Base-by-base conservation (phyloP, 2,329 filamentous ascomycete genomes). In the Capronia coronata region DNA sequence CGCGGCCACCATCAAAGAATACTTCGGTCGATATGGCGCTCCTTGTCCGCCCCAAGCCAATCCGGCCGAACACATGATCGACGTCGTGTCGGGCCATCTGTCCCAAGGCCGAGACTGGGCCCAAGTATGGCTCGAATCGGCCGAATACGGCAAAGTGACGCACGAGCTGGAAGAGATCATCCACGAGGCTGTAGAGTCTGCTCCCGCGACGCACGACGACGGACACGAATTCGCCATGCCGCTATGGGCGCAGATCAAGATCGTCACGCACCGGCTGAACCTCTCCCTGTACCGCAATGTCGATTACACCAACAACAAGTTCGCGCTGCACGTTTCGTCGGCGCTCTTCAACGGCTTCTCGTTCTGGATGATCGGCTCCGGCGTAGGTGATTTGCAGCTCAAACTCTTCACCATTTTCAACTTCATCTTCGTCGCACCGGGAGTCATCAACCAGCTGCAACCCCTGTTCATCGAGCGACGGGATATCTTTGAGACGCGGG, bases 341-440 rank as follows among this genome's bases (percentile, higher is more conserved):
- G 66, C 71, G 13, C 52, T 74, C 3, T 75, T 76, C 60, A 72
- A 75, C 40, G 69, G 65, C 1, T 70, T 78, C 41, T 73, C 83
- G 1, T 88, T 87, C 69, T 87, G 78, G 74, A 72, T 80, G 59
- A 76, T 87, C 1, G 82, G 83, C 0, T 69, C 82, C 62, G 74
- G 71, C 0, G 71, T 84, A 43, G 69, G 73, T 6, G 82, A 85
- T 58, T 77, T 88, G 71, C 83, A 88, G 61, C 79, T 84, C 64
- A 76, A 82, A 51, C 79, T 87, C 70, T 89, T 89, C 68, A 83
- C 82, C 0, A 68, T 72, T 40, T 86, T 86, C 64, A 65, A 84
- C 14, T 76, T 81, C 52, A 73, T 83, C 54, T 70, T 82, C 55
- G 74, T 75, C 3, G 68, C 71, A 1, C 70, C 72, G 1, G 67